Conservation (phyloP, 306 rosid species). For the Echinosophora koreensis region DNA sequence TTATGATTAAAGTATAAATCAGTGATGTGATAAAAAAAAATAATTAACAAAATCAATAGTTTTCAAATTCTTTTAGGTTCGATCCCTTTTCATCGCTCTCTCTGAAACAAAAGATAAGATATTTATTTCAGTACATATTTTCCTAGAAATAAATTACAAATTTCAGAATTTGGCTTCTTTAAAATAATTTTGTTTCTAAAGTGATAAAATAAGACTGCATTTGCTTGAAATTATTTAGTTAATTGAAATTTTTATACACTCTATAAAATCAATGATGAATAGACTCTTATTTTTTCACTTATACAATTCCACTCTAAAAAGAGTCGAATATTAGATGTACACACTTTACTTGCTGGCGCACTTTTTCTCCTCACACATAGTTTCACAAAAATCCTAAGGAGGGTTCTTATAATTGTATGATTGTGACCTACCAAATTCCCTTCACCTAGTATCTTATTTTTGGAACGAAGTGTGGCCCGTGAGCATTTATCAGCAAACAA, state of each 20-base stretch:
- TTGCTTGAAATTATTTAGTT: no score
- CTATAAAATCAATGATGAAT: no score
- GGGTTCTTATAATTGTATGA: neutral
- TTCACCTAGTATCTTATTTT: neutral
- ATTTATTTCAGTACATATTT: constrained; percentile 8
- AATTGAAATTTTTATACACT: no score
- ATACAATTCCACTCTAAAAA: no score
- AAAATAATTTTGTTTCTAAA: no score
- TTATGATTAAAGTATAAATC: no score
- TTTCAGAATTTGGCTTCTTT: no score
- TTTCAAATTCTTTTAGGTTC: neutral
- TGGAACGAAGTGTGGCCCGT: neutral
- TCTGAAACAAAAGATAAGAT: neutral
- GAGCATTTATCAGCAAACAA: neutral
- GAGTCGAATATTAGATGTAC: neutral
- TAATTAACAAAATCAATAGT: no score
- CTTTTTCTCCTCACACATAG: constrained; percentile 31
- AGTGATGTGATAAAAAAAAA: no score
- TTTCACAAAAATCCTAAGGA: no score
- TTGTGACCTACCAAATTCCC: constrained; percentile 34
- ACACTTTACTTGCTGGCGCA: constrained; percentile 23
- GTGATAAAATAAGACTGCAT: no score
- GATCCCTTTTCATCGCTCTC: neutral
- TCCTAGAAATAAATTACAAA: neutral
- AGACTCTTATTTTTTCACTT: no score